These are phyloP conservation scores for Aspergillus latus DNA, from an alignment of 2,329 filamentous ascomycete genomes.

Conservation along the genomic window DNA sequence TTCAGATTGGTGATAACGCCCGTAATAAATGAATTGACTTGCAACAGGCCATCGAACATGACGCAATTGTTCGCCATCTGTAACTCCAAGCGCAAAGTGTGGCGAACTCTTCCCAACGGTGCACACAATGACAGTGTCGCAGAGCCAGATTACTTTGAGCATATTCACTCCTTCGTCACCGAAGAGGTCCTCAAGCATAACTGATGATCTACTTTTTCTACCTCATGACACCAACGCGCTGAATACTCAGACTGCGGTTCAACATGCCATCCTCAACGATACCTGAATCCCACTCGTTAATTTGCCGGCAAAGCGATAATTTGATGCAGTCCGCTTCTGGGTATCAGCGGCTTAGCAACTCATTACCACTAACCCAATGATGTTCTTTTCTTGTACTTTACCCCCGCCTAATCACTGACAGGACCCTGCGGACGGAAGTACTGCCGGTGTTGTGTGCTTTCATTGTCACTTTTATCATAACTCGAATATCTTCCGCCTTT, in stretches of 20 bases:
- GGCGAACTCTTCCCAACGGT: constrained; percentile 83
- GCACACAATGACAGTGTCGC: constrained; percentile 92
- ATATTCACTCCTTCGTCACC: constrained; percentile 76
- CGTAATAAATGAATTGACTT: constrained; percentile 15
- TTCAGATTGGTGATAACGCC: too few species aligned
- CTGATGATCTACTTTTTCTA: not conserved
- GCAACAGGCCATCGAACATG: constrained; percentile 77
- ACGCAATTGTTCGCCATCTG: constrained; percentile 77
- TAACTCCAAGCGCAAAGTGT: constrained; percentile 72
- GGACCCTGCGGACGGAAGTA: not conserved
- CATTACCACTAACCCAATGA: not conserved
- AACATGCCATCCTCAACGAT: not conserved
- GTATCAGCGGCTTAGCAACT: not conserved
- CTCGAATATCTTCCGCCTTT: not conserved
- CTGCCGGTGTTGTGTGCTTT: not conserved
- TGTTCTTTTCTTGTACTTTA: not conserved
- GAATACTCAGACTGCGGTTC: not conserved
- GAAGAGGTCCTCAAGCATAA: constrained; percentile 40
- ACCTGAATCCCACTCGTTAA: not conserved
- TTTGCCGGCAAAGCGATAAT: not conserved
- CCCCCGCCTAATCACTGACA: not conserved
- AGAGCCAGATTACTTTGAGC: constrained; percentile 88
- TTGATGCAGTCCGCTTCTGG: too few species aligned
- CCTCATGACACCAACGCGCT: not conserved
- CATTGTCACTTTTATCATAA: not conserved